Evolutionary conservation across 331 rosid genomes (phyloP).

Genomic region (Saraca asoca): DNA sequence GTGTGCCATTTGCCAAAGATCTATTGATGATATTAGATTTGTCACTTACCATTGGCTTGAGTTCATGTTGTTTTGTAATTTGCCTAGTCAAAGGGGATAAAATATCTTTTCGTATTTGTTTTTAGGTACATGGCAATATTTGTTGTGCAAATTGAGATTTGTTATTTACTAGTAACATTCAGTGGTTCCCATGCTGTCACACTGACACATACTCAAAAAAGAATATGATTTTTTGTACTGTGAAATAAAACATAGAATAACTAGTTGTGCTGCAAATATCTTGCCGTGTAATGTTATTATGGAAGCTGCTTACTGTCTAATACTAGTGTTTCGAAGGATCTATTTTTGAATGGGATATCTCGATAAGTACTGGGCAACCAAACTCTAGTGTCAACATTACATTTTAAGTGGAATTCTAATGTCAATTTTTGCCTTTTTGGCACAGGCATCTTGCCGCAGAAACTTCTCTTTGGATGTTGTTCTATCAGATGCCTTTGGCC

Average conservation of each 20-base stretch:
- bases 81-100: not conserved
- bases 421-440: slow-evolving; percentile 37
- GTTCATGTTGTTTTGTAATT: slow-evolving; percentile 1
- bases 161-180: not conserved
- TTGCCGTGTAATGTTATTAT: not conserved
- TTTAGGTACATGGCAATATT: not conserved
- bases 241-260: not conserved
- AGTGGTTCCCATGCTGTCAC: not conserved
- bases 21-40: not conserved
- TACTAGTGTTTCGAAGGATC: not conserved
- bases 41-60: not conserved
- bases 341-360: no score
- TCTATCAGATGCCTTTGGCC: slow-evolving; percentile 59
- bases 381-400: slow-evolving; percentile 16
- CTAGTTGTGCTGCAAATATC: not conserved
- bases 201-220: not conserved
- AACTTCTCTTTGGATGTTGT: slow-evolving; percentile 84
- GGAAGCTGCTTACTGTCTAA: not conserved
- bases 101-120: not conserved
- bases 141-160: not conserved
- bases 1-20: not conserved
- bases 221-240: not conserved
- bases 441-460: slow-evolving; percentile 94
- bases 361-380: slow-evolving; percentile 6
- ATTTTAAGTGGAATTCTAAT: slow-evolving; percentile 21